These are phyloP conservation scores for Capronia americana DNA, from an alignment of 2,329 filamentous ascomycete species.

Conservation along the genomic window DNA sequence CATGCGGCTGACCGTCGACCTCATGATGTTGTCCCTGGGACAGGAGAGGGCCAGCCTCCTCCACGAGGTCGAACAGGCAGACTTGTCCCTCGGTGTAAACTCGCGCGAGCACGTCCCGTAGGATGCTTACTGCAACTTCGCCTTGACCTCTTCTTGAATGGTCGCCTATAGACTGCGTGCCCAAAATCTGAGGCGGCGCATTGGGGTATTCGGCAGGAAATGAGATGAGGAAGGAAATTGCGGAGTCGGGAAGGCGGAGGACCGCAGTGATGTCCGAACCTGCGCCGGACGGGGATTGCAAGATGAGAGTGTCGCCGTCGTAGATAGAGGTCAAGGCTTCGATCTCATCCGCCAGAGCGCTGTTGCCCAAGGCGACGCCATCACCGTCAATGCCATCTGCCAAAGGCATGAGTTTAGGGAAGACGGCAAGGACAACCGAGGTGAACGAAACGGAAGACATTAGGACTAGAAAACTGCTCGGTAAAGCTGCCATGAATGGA, in stretches of 20 bases:
- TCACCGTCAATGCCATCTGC: slow-evolving; percentile 17
- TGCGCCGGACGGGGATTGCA: slow-evolving; percentile 24
- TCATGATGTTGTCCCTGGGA: slow-evolving; percentile 61
- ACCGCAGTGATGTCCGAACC: slow-evolving; percentile 60
- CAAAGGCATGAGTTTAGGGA: slow-evolving; percentile 26
- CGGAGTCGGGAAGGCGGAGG: slow-evolving; percentile 67
- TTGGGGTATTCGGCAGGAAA: slow-evolving; percentile 79
- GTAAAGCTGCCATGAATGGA: slow-evolving; percentile 15
- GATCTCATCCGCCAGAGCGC: slow-evolving; percentile 56
- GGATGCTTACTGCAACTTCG: slow-evolving; percentile 70
- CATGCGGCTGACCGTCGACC: slow-evolving; percentile 31
- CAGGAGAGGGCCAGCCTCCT: slow-evolving; percentile 61
- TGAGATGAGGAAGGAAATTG: slow-evolving; percentile 61
- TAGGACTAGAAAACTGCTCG: neutral
- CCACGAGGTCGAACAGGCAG: slow-evolving; percentile 90
- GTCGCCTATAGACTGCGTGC: slow-evolving; percentile 77
- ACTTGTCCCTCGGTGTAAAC: slow-evolving; percentile 77
- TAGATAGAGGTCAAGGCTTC: slow-evolving; percentile 64
- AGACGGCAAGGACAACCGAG: neutral
- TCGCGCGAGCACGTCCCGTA: slow-evolving; percentile 69
- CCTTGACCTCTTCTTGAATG: slow-evolving; percentile 72
- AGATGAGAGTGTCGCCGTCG: slow-evolving; percentile 51
- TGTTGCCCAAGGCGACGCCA: slow-evolving; percentile 29
- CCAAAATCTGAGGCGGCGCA: slow-evolving; percentile 73
- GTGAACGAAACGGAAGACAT: neutral